Conservation (phyloP, 805 yeast genomes). For the Komagataella ulmi region DNA sequence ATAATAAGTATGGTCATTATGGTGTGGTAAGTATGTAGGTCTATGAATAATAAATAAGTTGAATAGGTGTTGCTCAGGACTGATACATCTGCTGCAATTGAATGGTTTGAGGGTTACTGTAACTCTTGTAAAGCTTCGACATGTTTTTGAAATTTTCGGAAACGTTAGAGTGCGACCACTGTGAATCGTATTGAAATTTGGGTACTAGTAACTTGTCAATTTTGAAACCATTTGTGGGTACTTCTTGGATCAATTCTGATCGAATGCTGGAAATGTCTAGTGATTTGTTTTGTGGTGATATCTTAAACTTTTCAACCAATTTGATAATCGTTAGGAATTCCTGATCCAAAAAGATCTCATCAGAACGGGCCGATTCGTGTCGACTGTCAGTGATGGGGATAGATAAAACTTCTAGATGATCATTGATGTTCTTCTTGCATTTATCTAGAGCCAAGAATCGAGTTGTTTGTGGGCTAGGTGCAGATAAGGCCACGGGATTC, state of each 20-base stretch:
- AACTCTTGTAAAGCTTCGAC: background rate
- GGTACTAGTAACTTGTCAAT: background rate
- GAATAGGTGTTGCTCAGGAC: background rate
- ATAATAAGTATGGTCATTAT: no score
- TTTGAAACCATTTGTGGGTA: background rate
- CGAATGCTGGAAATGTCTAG: background rate
- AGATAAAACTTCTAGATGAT: conserved; percentile 38
- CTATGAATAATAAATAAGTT: background rate
- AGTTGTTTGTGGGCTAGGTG: conserved; percentile 14
- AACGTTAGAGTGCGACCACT: background rate
- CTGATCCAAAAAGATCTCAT: conserved; percentile 19
- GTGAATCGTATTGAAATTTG: background rate
- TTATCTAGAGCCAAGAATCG: conserved; percentile 75
- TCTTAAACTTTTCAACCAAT: conserved; percentile 6
- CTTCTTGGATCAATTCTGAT: background rate
- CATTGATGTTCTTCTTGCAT: conserved; percentile 49
- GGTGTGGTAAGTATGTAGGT: background rate
- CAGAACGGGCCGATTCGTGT: conserved; percentile 8
- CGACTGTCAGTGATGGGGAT: conserved; percentile 18
- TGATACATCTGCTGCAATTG: background rate
- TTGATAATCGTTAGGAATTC: conserved; percentile 17
- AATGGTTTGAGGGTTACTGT: background rate
- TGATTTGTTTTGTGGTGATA: background rate
- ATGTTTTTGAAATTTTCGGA: background rate
- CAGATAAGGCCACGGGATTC: background rate